A percentile compares a stretch with the other conserved stretches of the same genome.
phyloP scores from a whole-genome alignment of 495 filamentous ascomycete species.

The Cercophora samala region DNA sequence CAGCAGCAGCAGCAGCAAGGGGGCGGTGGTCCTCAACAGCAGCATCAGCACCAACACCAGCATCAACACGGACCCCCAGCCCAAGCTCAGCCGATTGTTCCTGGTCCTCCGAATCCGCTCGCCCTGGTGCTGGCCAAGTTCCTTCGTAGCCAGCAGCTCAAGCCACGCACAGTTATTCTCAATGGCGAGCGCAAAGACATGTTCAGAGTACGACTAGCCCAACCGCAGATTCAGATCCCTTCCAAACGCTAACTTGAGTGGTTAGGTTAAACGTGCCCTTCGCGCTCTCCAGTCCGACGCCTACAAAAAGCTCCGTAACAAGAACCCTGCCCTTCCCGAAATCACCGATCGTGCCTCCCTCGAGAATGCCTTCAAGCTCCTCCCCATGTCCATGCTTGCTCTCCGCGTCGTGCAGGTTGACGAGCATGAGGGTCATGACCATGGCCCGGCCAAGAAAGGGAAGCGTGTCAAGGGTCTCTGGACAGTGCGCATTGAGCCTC shows the following conservation, averaged over 20 bases:
- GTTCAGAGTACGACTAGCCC: slow-evolving; percentile 70
- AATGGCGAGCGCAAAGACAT: slow-evolving; percentile 97
- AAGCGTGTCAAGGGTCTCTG: slow-evolving; percentile 94
- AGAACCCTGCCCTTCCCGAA: slow-evolving; percentile 84
- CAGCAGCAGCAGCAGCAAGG: slow-evolving; percentile 54
- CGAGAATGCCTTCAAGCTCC: slow-evolving; percentile 90
- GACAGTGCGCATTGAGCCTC: slow-evolving; percentile 94
- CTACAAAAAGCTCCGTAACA: slow-evolving; percentile 81
- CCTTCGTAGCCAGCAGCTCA: slow-evolving; percentile 78
- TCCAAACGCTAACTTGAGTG: slow-evolving; percentile 11
- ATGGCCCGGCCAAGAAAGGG: slow-evolving; percentile 48
- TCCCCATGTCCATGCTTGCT: slow-evolving; percentile 92
- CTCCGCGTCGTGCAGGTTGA: slow-evolving; percentile 87
- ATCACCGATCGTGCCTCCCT: slow-evolving; percentile 82
- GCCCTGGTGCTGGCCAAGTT: slow-evolving; percentile 89
- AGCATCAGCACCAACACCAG: slow-evolving; percentile 59
- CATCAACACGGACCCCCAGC: slow-evolving; percentile 53
- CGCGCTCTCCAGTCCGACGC: slow-evolving; percentile 85
- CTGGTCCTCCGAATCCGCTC: slow-evolving; percentile 79
- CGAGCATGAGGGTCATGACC: slow-evolving; percentile 66
- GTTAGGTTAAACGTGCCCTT: slow-evolving; percentile 89
- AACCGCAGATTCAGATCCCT: neutral
- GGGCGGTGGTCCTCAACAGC: slow-evolving; percentile 56
- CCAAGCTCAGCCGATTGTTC: slow-evolving; percentile 58
- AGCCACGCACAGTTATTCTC: slow-evolving; percentile 86